phyloP scores from a whole-genome alignment of 371 early-diverging fungal species.

The Mortierella sp. region DNA sequence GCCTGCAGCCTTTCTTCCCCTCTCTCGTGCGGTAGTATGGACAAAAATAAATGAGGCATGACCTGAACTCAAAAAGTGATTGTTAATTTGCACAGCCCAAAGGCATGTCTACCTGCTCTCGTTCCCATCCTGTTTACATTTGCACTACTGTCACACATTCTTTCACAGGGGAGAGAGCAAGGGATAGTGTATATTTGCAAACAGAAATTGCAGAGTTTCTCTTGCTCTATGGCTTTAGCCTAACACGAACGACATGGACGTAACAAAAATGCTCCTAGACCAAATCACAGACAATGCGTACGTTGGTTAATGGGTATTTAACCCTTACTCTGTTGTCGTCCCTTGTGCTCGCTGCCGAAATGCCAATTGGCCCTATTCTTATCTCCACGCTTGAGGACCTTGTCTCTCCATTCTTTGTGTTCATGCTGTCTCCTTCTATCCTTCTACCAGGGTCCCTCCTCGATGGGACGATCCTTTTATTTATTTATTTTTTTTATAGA shows the following conservation, averaged over 20 bases:
- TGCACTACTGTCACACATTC: neutral
- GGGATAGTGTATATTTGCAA: neutral
- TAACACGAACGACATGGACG: neutral
- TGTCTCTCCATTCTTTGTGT: neutral
- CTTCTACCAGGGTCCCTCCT: too few species aligned
- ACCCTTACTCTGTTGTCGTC: neutral
- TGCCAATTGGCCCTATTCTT: constrained; percentile 51
- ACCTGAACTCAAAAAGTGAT: constrained; percentile 12
- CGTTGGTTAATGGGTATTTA: too few species aligned
- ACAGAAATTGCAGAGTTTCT: neutral
- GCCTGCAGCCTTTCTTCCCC: too few species aligned
- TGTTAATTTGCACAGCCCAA: constrained; percentile 16
- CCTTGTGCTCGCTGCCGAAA: constrained; percentile 43
- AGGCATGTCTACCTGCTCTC: neutral
- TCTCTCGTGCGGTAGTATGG: neutral
- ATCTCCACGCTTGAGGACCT: constrained; percentile 3
- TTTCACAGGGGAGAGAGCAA: neutral
- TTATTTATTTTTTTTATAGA: constrained; percentile 4
- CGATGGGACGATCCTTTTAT: too few species aligned
- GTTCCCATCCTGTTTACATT: neutral
- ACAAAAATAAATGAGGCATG: constrained; percentile 9
- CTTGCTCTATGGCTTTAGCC: too few species aligned
- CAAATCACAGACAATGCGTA: neutral
- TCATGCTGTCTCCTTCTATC: neutral
- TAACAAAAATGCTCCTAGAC: neutral